A percentile compares a stretch with the other conserved stretches of the same genome.
phyloP scores from a whole-genome alignment of 1,284 basidiomycete species.

The Bjerkandera adusta region DNA sequence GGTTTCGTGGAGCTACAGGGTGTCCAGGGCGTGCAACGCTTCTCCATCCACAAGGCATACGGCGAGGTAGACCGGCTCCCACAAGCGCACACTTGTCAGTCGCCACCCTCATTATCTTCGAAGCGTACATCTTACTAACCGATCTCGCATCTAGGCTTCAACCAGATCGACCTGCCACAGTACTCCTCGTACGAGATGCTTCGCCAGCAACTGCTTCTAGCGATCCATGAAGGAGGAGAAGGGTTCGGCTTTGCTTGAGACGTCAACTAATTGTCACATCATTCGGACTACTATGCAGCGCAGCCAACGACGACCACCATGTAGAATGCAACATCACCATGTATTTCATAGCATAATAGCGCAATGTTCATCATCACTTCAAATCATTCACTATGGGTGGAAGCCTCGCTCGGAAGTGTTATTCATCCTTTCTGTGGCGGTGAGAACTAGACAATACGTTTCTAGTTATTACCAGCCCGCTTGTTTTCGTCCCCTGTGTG shows the following conservation, averaged over 20 bases:
- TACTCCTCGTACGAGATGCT: slow-evolving; percentile 95
- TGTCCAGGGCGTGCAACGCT: slow-evolving; percentile 91
- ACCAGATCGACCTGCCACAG: slow-evolving; percentile 86
- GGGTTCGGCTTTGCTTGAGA: slow-evolving; percentile 81
- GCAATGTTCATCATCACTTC: too few species aligned
- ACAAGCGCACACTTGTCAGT: slow-evolving; percentile 87
- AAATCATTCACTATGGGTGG: too few species aligned
- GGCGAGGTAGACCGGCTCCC: slow-evolving; percentile 84
- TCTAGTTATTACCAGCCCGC: too few species aligned
- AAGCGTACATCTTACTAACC: slow-evolving; percentile 18
- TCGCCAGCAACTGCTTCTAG: slow-evolving; percentile 81
- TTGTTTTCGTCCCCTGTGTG: too few species aligned
- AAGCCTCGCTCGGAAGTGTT: too few species aligned
- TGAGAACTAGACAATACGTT: too few species aligned
- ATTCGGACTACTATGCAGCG: slow-evolving; percentile 6
- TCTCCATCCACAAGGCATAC: slow-evolving; percentile 94
- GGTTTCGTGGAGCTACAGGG: slow-evolving; percentile 94
- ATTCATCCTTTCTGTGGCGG: too few species aligned
- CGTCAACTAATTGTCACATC: neutral
- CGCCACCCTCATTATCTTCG: slow-evolving; percentile 8
- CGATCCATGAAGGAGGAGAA: slow-evolving; percentile 92
- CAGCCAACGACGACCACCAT: slow-evolving; percentile 9
- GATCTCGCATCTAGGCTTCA: slow-evolving; percentile 55
- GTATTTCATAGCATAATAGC: slow-evolving; percentile 12
- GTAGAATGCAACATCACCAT: slow-evolving; percentile 15